Evolutionary conservation across 768 basidiomycete species (phyloP).

Genomic region (Tubosaeta brunneosetosa): DNA sequence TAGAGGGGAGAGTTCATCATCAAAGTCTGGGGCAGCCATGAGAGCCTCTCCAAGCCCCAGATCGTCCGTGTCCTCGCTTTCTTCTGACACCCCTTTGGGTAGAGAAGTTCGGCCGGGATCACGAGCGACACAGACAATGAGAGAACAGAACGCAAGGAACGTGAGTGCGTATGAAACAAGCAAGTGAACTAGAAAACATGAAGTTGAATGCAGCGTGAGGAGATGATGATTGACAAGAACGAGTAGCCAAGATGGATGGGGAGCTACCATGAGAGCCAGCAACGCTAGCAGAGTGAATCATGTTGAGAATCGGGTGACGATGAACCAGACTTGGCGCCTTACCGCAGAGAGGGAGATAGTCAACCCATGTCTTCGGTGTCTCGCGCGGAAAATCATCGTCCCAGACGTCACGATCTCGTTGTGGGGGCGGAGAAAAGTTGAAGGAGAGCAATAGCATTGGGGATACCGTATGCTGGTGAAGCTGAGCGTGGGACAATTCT

Average conservation of each 20-base stretch:
- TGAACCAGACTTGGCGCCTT: constrained; percentile 16
- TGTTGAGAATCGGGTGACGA: neutral
- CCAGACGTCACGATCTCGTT: constrained; percentile 4
- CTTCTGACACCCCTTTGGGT: constrained; percentile 19
- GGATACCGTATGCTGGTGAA: neutral
- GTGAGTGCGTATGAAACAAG: constrained; percentile 60
- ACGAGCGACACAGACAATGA: constrained; percentile 65
- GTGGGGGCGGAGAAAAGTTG: constrained; percentile 14
- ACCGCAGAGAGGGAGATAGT: constrained; percentile 57
- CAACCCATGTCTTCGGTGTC: constrained; percentile 46
- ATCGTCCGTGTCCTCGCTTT: constrained; percentile 34
- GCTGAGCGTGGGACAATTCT: too few species aligned
- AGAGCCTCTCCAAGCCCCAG: constrained; percentile 59
- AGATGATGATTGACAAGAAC: constrained; percentile 67
- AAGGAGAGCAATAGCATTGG: constrained; percentile 31
- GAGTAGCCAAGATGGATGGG: constrained; percentile 70
- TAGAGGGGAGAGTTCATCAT: constrained; percentile 46
- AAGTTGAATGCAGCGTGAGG: constrained; percentile 43
- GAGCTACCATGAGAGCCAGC: constrained; percentile 56
- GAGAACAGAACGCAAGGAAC: constrained; percentile 65
- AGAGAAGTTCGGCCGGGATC: constrained; percentile 64
- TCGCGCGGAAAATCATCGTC: constrained; percentile 35
- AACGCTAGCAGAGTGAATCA: constrained; percentile 32
- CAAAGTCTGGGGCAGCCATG: constrained; percentile 43
- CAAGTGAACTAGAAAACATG: constrained; percentile 56